Conservation (phyloP, 805 yeast species). For the Ogataea neopini region DNA sequence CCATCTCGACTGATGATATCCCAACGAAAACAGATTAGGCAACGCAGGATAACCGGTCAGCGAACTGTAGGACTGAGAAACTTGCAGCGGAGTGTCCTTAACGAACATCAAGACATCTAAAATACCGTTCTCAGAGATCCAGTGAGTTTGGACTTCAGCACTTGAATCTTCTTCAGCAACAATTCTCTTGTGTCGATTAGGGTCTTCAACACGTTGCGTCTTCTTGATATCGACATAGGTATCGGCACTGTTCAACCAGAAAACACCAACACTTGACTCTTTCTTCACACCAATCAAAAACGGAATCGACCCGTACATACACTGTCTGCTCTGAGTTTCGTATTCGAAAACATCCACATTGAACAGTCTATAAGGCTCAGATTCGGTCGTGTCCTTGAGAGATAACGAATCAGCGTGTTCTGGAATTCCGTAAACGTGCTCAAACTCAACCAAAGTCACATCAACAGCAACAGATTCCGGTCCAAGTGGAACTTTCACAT, state of each 20-base stretch:
- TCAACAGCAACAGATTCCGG: slow-evolving; percentile 91
- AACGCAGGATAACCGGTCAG: slow-evolving; percentile 73
- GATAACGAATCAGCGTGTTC: slow-evolving; percentile 88
- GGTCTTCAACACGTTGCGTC: no score
- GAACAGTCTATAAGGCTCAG: slow-evolving; percentile 82
- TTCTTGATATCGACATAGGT: slow-evolving; percentile 78
- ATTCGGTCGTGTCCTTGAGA: slow-evolving; percentile 62
- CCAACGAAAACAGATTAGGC: slow-evolving; percentile 79
- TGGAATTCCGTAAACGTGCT: slow-evolving; percentile 88
- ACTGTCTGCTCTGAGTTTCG: slow-evolving; percentile 74
- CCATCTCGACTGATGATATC: slow-evolving; percentile 98
- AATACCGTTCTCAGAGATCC: slow-evolving; percentile 92
- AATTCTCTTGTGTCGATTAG: no score
- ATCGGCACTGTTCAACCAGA: slow-evolving; percentile 94
- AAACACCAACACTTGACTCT: slow-evolving; percentile 65
- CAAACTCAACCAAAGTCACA: slow-evolving; percentile 58
- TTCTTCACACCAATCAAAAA: slow-evolving; percentile 71
- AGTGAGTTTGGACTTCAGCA: slow-evolving; percentile 60
- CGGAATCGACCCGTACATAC: slow-evolving; percentile 97
- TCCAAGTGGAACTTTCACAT: slow-evolving; percentile 71
- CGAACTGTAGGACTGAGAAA: slow-evolving; percentile 61
- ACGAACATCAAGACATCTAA: slow-evolving; percentile 75
- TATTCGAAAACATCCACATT: slow-evolving; percentile 97
- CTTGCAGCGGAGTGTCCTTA: slow-evolving; percentile 49
- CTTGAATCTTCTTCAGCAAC: no score